These are phyloP conservation scores for Phytophthora aleatoria DNA, from an alignment of 352 stramenopile species.

Conservation along the genomic window DNA sequence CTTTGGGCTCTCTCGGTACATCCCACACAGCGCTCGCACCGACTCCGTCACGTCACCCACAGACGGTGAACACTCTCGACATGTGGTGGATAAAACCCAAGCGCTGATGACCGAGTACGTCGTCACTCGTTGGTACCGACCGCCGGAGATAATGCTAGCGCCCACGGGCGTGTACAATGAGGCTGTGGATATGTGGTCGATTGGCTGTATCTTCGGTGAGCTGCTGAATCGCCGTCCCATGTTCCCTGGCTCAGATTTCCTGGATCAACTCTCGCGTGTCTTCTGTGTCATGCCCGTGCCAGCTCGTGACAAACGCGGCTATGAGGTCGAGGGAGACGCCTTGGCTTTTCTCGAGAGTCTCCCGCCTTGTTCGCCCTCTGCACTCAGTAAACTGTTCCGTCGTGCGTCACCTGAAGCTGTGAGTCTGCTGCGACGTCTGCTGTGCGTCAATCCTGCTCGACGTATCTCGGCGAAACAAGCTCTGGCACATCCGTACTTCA, in stretches of 20 bases:
- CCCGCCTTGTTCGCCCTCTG: slow-evolving; percentile 69
- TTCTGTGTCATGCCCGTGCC: slow-evolving; percentile 78
- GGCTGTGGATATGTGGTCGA: slow-evolving; percentile 88
- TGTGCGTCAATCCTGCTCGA: slow-evolving; percentile 91
- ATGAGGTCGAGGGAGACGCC: slow-evolving; percentile 74
- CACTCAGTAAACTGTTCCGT: slow-evolving; percentile 71
- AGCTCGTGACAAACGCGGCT: slow-evolving; percentile 73
- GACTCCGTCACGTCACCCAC: slow-evolving; percentile 12
- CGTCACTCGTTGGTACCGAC: slow-evolving; percentile 84
- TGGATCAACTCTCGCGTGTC: slow-evolving; percentile 80
- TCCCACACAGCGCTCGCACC: slow-evolving; percentile 44
- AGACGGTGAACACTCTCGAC: slow-evolving; percentile 17
- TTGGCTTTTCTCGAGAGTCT: slow-evolving; percentile 80
- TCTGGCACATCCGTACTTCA: slow-evolving; percentile 93
- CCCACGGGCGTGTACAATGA: slow-evolving; percentile 79
- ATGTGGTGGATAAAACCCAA: slow-evolving; percentile 53
- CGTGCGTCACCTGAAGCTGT: slow-evolving; percentile 71
- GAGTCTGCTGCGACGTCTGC: slow-evolving; percentile 61
- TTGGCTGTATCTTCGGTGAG: slow-evolving; percentile 95
- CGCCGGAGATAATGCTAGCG: slow-evolving; percentile 87
- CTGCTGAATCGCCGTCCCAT: slow-evolving; percentile 79
- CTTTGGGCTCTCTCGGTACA: slow-evolving; percentile 79
- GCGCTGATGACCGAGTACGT: slow-evolving; percentile 88
- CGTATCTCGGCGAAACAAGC: slow-evolving; percentile 90
- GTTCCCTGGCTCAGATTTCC: slow-evolving; percentile 79